A percentile compares a stretch with the other conserved stretches of the same genome.
phyloP scores from a whole-genome alignment of 23 red algal species.

The Gracilariopsis chorda region DNA sequence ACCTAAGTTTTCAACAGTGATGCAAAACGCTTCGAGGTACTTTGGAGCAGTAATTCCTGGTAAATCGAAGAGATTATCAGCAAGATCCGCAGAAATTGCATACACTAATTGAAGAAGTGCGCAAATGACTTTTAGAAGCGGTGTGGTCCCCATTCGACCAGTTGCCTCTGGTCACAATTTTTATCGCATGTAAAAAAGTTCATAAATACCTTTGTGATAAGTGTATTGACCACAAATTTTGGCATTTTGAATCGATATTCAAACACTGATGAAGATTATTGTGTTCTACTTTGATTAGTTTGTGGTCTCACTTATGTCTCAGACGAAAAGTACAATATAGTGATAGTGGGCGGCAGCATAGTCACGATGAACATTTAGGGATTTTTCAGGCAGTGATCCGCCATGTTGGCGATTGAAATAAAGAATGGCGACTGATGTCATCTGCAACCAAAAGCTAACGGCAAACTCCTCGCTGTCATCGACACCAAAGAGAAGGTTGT shows the following conservation, averaged over 20 bases:
- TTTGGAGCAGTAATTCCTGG: not conserved
- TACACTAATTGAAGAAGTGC: constrained; percentile 19
- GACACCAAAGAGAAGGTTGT: too few species aligned
- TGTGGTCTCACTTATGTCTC: not conserved
- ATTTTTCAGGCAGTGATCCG: constrained; percentile 20
- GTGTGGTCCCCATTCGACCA: constrained; percentile 26
- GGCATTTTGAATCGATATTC: constrained; percentile 14
- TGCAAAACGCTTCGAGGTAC: not conserved
- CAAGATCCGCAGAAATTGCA: constrained; percentile 3
- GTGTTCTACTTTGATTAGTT: constrained; percentile 3
- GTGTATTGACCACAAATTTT: not conserved
- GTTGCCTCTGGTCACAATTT: constrained; percentile 26
- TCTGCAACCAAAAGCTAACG: not conserved
- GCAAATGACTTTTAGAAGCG: constrained; percentile 22
- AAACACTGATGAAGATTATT: not conserved
- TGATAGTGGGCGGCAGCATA: constrained; percentile 8
- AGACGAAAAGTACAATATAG: constrained; percentile 54
- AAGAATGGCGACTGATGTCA: not conserved
- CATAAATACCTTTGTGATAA: not conserved
- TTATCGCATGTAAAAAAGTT: constrained; percentile 18
- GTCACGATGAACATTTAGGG: constrained; percentile 16
- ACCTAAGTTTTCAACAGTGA: not conserved
- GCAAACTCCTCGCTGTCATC: not conserved
- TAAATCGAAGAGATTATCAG: constrained; percentile 48
- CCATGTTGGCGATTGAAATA: not conserved